Base-by-base conservation (phyloP, 495 filamentous ascomycete species). In the Amniculicola lignicola region DNA sequence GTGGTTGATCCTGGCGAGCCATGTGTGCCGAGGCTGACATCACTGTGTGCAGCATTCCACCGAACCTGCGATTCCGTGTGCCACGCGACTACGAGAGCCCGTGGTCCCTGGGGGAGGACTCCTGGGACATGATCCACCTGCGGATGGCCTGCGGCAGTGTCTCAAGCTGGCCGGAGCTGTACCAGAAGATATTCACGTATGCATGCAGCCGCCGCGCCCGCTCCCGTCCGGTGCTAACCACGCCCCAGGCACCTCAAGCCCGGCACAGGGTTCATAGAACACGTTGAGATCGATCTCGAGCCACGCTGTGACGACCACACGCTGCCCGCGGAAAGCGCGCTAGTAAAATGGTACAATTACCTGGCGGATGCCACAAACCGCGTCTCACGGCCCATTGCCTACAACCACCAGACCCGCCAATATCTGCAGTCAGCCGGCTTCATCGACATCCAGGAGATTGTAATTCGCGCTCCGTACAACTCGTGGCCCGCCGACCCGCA, bases 261-360 rank as follows among this genome's bases (percentile, higher is more conserved):
- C 9, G 83, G 86, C 3, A 72, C 68, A 51, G 90, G 88, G 10
- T 83, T 80, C 70, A 75, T 96, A 40, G 92, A 97, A 70, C 90
- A 96, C 49, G 82, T 95, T n/a, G 92, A 97, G 66, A 87, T 97
- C 27, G 90, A 97, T 67, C 82, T 87, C 42, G 72, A 79, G 21
- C 89, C 88, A n/a, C 85, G 82, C 22, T 87, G 82, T 54, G 87
- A 92, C 51, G 85, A 90, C 61, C 77, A 80, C n/a, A 80, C 65
- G 67, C 52, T 82, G 64, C 69, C 80, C 35, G 54, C 64, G 50
- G 72, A 75, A 40, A 79, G 71, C 48, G 70, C 67, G 27, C 72
- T 82, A 47, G 70, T 61, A 56, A 70, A 79, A 57, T 96, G 90
- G 91, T 86, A 86, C 54, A 70, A 79, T 29, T 80, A 79, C 55